Evolutionary conservation across 1,139 yeast species (phyloP).

Genomic region (Kodamaea fungicola): DNA sequence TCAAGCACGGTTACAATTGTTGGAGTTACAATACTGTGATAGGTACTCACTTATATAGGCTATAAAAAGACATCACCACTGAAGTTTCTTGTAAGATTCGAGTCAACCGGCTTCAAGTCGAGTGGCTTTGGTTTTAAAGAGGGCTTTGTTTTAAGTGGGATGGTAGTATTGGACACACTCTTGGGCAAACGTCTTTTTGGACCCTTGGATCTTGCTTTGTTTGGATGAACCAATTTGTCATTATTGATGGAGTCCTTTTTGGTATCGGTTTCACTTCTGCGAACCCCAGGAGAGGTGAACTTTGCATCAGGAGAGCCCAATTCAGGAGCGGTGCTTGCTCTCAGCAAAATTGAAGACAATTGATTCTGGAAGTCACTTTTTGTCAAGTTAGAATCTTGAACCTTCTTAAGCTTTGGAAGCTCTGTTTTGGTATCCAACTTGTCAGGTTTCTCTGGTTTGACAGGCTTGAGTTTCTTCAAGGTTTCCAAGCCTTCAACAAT

Average conservation of each 20-base stretch:
- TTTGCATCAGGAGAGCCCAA: conserved; percentile 5
- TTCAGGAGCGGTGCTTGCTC: conserved; percentile 23
- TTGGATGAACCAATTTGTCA: conserved; percentile 50
- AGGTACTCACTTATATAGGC: not conserved
- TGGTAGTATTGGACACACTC: conserved; percentile 2
- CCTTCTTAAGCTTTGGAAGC: not conserved
- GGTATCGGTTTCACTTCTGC: conserved; percentile 10
- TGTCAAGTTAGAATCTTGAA: not conserved
- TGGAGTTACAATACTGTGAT: too few species aligned
- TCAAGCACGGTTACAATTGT: too few species aligned
- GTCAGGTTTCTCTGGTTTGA: conserved; percentile 3
- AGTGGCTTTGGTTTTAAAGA: conserved; percentile 26
- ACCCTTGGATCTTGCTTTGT: conserved; percentile 64
- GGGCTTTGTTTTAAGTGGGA: conserved; percentile 1
- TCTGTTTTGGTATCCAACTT: not conserved
- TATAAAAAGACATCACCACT: conserved; percentile 33
- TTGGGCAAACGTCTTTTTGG: conserved; percentile 72
- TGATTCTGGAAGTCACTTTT: conserved; percentile 16
- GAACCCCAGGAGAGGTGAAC: not conserved
- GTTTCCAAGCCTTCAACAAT: conserved; percentile 17
- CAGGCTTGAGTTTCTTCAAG: conserved; percentile 14
- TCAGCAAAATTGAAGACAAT: conserved; percentile 18
- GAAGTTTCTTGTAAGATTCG: conserved; percentile 26
- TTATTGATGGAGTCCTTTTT: conserved; percentile 9
- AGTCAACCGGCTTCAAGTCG: conserved; percentile 11